phyloP scores from a whole-genome alignment of 768 basidiomycete genomes.

The Tylopilus vinaceipallidus region DNA sequence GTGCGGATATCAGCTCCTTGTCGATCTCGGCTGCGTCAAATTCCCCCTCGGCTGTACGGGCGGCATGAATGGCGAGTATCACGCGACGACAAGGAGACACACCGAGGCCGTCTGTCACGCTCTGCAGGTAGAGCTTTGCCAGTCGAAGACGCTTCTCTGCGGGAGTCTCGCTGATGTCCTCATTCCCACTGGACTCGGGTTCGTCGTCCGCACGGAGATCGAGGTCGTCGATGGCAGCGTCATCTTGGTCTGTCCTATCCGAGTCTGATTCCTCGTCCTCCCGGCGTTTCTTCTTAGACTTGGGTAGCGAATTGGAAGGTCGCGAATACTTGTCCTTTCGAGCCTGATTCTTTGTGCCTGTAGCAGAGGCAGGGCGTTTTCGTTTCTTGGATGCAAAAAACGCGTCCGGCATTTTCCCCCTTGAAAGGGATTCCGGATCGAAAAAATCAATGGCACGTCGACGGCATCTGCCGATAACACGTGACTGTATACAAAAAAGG shows the following conservation, averaged over 20 bases:
- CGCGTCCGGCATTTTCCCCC: conserved; percentile 68
- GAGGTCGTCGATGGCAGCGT: conserved; percentile 62
- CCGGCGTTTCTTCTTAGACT: conserved; percentile 18
- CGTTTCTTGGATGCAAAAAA: conserved; percentile 76
- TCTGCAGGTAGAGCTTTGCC: conserved; percentile 87
- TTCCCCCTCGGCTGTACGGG: conserved; percentile 66
- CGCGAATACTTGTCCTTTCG: conserved; percentile 7
- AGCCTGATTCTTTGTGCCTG: conserved; percentile 27
- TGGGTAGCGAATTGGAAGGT: conserved; percentile 22
- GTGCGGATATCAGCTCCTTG: conserved; percentile 83
- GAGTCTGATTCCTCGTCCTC: conserved; percentile 67
- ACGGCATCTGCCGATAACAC: conserved; percentile 15
- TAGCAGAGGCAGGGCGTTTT: conserved; percentile 44
- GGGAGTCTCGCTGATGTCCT: conserved; percentile 86
- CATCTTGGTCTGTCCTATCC: conserved; percentile 56
- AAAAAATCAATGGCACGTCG: conserved; percentile 21
- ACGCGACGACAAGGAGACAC: conserved; percentile 26
- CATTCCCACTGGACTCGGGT: conserved; percentile 67
- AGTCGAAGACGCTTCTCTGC: conserved; percentile 90
- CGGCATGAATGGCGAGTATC: not conserved
- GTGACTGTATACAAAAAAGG: too few species aligned
- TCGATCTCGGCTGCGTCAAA: conserved; percentile 97
- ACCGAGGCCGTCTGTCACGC: conserved; percentile 74
- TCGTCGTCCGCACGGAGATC: conserved; percentile 64
- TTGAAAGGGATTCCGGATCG: not conserved